Conservation (phyloP, 495 filamentous ascomycete genomes). For the Copromyces sp. region DNA sequence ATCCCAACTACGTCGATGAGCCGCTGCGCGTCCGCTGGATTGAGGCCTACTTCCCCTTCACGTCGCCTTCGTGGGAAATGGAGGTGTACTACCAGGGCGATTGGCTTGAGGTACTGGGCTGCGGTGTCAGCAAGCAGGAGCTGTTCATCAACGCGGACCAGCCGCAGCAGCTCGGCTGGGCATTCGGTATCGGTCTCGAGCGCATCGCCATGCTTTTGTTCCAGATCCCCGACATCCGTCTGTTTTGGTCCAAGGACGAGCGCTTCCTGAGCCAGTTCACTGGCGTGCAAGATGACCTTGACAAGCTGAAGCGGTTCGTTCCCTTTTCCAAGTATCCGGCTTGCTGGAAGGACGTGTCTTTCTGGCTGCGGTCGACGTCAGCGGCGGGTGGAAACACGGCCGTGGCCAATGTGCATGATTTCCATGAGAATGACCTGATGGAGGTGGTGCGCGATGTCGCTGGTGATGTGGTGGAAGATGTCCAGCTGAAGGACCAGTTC, state of each 20-base stretch:
- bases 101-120: slow-evolving; percentile 92
- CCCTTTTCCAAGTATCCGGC: slow-evolving; percentile 85
- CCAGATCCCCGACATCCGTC: slow-evolving; percentile 89
- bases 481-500: slow-evolving; percentile 70
- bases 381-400: slow-evolving; percentile 37
- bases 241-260: slow-evolving; percentile 84
- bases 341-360: slow-evolving; percentile 84
- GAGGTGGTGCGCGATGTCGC: slow-evolving; percentile 74
- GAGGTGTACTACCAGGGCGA: slow-evolving; percentile 91
- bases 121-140: slow-evolving; percentile 78
- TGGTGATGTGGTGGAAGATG: slow-evolving; percentile 80
- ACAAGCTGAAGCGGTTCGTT: slow-evolving; percentile 53
- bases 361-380: slow-evolving; percentile 63
- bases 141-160: slow-evolving; percentile 68
- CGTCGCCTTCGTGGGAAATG: slow-evolving; percentile 86
- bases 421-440: slow-evolving; percentile 97
- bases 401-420: slow-evolving; percentile 34
- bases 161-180: slow-evolving; percentile 76
- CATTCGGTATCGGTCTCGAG: slow-evolving; percentile 88
- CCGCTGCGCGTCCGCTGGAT: slow-evolving; percentile 86
- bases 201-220: slow-evolving; percentile 95
- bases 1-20: slow-evolving; percentile 41
- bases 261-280: slow-evolving; percentile 77
- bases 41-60: slow-evolving; percentile 95
- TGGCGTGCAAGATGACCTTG: slow-evolving; percentile 39